phyloP scores from a whole-genome alignment of 257 asterid species.

The Plectranthus barbatus region DNA sequence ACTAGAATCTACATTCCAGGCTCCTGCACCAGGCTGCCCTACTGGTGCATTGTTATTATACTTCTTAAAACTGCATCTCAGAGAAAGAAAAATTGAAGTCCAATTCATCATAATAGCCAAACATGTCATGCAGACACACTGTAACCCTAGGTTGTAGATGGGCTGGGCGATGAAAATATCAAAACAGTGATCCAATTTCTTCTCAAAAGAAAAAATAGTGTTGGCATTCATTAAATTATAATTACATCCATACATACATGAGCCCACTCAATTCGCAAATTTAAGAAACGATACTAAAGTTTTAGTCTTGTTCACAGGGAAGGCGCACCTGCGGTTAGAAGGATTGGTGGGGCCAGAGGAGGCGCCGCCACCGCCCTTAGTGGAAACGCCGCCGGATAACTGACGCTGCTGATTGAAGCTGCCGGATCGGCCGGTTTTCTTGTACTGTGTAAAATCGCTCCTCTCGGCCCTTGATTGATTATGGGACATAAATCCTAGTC shows the following conservation, averaged over 20 bases:
- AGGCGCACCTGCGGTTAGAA: slow-evolving; percentile 22
- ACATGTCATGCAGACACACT: neutral
- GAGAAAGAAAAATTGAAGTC: neutral
- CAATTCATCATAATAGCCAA: neutral
- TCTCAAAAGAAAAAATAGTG: neutral
- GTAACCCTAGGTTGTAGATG: slow-evolving; percentile 16
- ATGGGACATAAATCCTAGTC: slow-evolving; percentile 37
- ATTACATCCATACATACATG: neutral
- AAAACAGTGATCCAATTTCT: neutral
- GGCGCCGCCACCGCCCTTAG: slow-evolving; percentile 40
- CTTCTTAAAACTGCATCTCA: slow-evolving; percentile 47
- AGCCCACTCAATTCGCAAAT: neutral
- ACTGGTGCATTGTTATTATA: slow-evolving; percentile 46
- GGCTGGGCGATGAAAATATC: neutral
- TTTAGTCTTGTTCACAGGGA: neutral
- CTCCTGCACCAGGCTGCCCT: slow-evolving; percentile 36
- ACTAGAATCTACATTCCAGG: slow-evolving; percentile 31
- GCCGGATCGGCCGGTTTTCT: slow-evolving; percentile 34
- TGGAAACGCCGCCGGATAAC: slow-evolving; percentile 26
- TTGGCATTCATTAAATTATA: neutral
- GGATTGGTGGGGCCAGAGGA: slow-evolving; percentile 19
- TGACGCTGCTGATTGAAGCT: slow-evolving; percentile 35
- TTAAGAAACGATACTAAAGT: neutral
- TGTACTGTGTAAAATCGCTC: slow-evolving; percentile 34
- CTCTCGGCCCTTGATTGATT: slow-evolving; percentile 38